These are phyloP conservation scores for Diplocarpon rosae DNA, from an alignment of 2,329 filamentous ascomycete species.

Conservation along the genomic window DNA sequence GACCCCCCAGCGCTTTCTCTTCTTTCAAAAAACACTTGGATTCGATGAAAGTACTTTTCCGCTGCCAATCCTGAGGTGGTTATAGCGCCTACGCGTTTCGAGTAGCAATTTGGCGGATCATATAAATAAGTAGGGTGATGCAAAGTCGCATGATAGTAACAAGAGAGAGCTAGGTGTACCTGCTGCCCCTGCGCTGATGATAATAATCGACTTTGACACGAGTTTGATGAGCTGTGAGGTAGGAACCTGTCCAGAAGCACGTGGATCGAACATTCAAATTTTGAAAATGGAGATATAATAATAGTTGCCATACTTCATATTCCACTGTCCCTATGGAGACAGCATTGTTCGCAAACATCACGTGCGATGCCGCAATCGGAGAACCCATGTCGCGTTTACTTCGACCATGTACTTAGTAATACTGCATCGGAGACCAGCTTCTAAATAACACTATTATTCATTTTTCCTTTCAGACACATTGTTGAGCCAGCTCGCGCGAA, in stretches of 20 bases:
- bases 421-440: no score
- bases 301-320: no score
- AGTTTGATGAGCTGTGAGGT: slow-evolving; percentile 10
- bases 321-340: background rate
- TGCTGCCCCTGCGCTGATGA: slow-evolving; percentile 34
- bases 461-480: no score
- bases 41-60: slow-evolving; percentile 45
- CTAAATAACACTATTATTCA: no score
- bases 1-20: slow-evolving; percentile 46
- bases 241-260: no score
- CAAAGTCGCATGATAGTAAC: background rate
- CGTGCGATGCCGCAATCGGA: slow-evolving; percentile 8
- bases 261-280: no score
- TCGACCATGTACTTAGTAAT: no score
- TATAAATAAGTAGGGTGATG: no score
- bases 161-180: slow-evolving; percentile 23
- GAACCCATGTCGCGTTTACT: background rate
- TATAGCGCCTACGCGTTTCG: slow-evolving; percentile 30
- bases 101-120: slow-evolving; percentile 15
- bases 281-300: no score
- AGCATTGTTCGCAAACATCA: slow-evolving; percentile 9
- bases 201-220: slow-evolving; percentile 31
- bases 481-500: no score
- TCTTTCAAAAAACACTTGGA: slow-evolving; percentile 52
- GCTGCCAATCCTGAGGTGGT: slow-evolving; percentile 39